phyloP scores from a whole-genome alignment of 371 early-diverging fungal genomes.

The Ordospora pajunii region DNA sequence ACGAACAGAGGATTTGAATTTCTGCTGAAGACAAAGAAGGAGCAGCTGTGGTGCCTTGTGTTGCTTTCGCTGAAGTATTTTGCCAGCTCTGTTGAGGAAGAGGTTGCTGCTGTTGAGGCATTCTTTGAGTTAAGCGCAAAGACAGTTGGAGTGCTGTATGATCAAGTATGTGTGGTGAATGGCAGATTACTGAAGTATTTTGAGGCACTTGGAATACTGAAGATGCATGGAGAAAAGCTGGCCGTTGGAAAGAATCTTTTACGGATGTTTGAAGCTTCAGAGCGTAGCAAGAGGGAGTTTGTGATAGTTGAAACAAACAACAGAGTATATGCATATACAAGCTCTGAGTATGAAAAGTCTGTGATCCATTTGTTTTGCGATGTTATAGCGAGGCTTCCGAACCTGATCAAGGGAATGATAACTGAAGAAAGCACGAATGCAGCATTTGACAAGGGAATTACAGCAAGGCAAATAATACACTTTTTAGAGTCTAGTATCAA shows the following conservation, averaged over 20 bases:
- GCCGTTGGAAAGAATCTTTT: background rate
- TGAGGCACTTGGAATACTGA: constrained; percentile 16
- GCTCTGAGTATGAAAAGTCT: constrained; percentile 86
- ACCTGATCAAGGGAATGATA: constrained; percentile 80
- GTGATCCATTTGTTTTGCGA: constrained; percentile 80
- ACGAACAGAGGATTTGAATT: constrained; percentile 62
- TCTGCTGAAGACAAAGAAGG: constrained; percentile 53
- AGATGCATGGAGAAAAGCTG: background rate
- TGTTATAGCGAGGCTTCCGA: constrained; percentile 73
- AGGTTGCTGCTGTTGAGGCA: background rate
- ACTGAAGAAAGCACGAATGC: constrained; percentile 78
- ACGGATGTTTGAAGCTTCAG: constrained; percentile 4
- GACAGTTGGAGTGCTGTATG: background rate
- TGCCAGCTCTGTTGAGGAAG: background rate
- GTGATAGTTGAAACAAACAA: constrained; percentile 71
- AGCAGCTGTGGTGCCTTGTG: constrained; percentile 59
- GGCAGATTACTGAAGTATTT: constrained; percentile 19
- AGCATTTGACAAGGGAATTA: constrained; percentile 81
- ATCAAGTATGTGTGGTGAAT: background rate
- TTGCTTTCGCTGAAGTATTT: constrained; percentile 40
- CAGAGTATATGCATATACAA: constrained; percentile 85
- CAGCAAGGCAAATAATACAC: constrained; percentile 72
- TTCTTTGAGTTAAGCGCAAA: constrained; percentile 23
- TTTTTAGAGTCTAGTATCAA: constrained; percentile 41
- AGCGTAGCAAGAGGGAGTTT: constrained; percentile 1